Base-by-base conservation (phyloP, 345 rosid species). In the Murraya paniculata region DNA sequence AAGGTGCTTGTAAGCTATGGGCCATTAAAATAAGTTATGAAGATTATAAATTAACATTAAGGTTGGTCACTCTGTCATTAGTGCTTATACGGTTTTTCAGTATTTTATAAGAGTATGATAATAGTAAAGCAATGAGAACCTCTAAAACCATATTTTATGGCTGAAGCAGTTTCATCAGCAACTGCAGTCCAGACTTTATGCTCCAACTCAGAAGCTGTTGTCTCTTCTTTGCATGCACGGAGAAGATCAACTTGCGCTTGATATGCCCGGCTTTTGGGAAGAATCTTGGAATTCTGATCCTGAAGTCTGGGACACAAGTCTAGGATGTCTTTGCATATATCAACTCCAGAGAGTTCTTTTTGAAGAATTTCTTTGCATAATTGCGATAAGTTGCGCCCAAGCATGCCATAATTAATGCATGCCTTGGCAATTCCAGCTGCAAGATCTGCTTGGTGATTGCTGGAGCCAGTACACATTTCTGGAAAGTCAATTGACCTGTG, bases 81-180 rank as follows among this genome's bases (percentile, higher is more conserved):
- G 53, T 72, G 22, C 22, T 35, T n/a, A 57, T 65, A 48, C 59
- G 53, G 7, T 28, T 18, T 78, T 64, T 71, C 13, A 72, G 30
- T n/a, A 21, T 64, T 25, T 71, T 53, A 55, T 13, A n/a, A 18
- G 58, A 45, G 53, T 31, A 22, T 28, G 78, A 65, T 64, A 71
- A 50, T 16, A 64, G 39, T 45, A 33, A 66, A 66, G 62, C 59
- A 35, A 61, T 25, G 39, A 65, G 57, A 24, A 64, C 99, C 99
- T 96, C 74, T 82, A 82, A 96, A 96, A 45, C 92, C 95, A 76
- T 94, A 92, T 89, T 97, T 91, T 78, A 96, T 94, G 61, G 97
- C 97, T 61, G 92, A 88, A 74, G 97, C 97, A 80, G 99, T 96
- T 86, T 96, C 99, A 82, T 91, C 97, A 74, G 97, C 97, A 81